phyloP scores from a whole-genome alignment of 306 rosid species.

The Mimosa pudica region DNA sequence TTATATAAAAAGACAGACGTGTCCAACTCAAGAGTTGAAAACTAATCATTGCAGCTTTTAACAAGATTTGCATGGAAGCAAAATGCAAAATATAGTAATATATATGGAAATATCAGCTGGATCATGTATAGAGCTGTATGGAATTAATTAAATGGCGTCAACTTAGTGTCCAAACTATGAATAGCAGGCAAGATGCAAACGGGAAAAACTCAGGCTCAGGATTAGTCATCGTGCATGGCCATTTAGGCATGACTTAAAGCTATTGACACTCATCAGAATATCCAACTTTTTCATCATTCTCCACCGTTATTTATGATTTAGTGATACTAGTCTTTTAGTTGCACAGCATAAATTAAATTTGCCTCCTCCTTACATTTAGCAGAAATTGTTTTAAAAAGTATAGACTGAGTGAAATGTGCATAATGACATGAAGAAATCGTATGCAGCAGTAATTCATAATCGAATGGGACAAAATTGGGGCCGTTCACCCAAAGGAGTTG shows the following conservation, averaged over 20 bases:
- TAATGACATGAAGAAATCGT: conserved; percentile 1
- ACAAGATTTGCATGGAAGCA: conserved; percentile 1
- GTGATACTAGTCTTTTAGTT: neutral
- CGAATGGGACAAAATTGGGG: neutral
- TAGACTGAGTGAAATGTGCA: neutral
- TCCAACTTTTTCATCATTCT: neutral
- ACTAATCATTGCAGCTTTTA: neutral
- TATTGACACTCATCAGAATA: neutral
- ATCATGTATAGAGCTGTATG: neutral
- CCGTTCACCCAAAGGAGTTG: neutral
- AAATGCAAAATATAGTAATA: neutral
- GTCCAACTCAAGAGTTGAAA: neutral
- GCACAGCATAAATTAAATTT: neutral
- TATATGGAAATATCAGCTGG: conserved; percentile 10
- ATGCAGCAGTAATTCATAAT: neutral
- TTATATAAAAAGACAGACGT: neutral
- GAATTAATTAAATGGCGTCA: neutral
- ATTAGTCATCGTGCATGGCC: conserved; percentile 10
- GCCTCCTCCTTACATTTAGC: no score
- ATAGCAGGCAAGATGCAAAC: conserved; percentile 5
- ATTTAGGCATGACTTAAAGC: neutral
- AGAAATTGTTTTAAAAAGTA: neutral
- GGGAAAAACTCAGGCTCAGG: neutral
- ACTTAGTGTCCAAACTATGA: neutral
- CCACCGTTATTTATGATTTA: neutral